A percentile compares a stretch with the other conserved stretches of the same genome.
Conservation (phyloP, 345 rosid species). For the Orychophragmus violaceus region DNA sequence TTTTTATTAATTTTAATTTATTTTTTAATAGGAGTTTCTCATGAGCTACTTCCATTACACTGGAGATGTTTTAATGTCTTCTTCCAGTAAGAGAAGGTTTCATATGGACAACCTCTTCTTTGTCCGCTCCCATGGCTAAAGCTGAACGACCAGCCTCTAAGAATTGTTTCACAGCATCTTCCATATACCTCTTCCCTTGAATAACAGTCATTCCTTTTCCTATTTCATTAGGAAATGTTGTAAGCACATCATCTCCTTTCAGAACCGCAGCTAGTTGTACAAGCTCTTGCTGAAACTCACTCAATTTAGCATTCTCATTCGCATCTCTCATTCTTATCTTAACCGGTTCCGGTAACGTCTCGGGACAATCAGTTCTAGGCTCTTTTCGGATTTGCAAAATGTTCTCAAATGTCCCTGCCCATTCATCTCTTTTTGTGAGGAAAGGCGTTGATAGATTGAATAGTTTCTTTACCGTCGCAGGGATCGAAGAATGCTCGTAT, state of each 20-base stretch:
- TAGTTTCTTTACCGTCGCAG: conserved; percentile 81
- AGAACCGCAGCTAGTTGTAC: conserved; percentile 76
- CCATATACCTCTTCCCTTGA: conserved; percentile 78
- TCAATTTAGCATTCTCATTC: conserved; percentile 56
- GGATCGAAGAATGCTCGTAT: conserved; percentile 88
- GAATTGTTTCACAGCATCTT: conserved; percentile 73
- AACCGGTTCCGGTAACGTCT: conserved; percentile 49
- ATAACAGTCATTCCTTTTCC: conserved; percentile 66
- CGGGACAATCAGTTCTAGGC: conserved; percentile 88
- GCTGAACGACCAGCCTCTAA: conserved; percentile 59
- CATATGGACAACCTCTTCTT: conserved; percentile 73
- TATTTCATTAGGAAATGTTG: conserved; percentile 41
- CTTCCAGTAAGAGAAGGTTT: conserved; percentile 63
- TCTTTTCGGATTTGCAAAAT: conserved; percentile 45
- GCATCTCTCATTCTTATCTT: conserved; percentile 57
- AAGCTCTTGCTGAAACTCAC: conserved; percentile 80
- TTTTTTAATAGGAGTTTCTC: no score
- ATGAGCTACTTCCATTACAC: no score
- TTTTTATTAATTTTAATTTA: no score
- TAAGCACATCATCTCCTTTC: conserved; percentile 55
- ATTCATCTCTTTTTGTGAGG: conserved; percentile 75
- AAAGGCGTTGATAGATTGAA: conserved; percentile 60
- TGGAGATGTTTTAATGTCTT: conserved; percentile 14
- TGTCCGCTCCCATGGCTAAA: conserved; percentile 66
- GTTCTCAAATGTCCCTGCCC: conserved; percentile 85